phyloP scores from a whole-genome alignment of 257 asterid species.

The Forsythia viridissima region DNA sequence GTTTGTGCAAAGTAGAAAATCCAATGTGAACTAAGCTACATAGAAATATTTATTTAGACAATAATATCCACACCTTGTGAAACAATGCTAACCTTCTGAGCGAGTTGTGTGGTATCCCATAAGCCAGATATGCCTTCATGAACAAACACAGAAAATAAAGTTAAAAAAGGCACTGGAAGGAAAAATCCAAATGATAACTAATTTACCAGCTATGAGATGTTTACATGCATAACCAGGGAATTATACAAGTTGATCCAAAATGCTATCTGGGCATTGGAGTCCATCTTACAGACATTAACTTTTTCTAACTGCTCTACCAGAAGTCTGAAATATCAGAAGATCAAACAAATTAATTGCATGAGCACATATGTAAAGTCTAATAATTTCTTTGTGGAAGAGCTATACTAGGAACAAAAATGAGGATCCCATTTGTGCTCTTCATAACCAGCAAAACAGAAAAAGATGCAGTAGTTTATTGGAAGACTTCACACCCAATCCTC shows the following conservation, averaged over 20 bases:
- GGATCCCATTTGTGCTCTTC: neutral
- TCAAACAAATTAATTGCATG: neutral
- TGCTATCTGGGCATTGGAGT: conserved; percentile 43
- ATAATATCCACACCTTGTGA: conserved; percentile 57
- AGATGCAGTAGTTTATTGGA: neutral
- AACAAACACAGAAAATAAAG: conserved; percentile 10
- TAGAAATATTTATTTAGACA: neutral
- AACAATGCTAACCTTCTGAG: conserved; percentile 67
- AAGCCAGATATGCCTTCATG: conserved; percentile 57
- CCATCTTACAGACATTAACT: conserved; percentile 48
- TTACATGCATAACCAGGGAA: conserved; percentile 69
- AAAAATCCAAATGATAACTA: neutral
- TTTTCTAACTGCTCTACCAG: conserved; percentile 64
- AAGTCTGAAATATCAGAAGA: conserved; percentile 37
- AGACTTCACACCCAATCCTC: neutral
- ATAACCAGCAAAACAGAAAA: neutral
- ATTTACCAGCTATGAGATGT: conserved; percentile 7
- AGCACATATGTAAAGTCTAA: neutral
- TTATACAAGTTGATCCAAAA: conserved; percentile 73
- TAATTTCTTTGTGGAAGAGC: neutral
- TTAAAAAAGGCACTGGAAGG: conserved; percentile 14
- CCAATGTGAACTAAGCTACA: neutral
- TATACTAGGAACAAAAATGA: neutral
- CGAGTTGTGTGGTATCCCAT: conserved; percentile 65
- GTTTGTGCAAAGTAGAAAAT: neutral